A percentile compares a stretch with the other conserved stretches of the same genome.
phyloP scores from a whole-genome alignment of 345 rosid genomes.

The Acer yangbiense region DNA sequence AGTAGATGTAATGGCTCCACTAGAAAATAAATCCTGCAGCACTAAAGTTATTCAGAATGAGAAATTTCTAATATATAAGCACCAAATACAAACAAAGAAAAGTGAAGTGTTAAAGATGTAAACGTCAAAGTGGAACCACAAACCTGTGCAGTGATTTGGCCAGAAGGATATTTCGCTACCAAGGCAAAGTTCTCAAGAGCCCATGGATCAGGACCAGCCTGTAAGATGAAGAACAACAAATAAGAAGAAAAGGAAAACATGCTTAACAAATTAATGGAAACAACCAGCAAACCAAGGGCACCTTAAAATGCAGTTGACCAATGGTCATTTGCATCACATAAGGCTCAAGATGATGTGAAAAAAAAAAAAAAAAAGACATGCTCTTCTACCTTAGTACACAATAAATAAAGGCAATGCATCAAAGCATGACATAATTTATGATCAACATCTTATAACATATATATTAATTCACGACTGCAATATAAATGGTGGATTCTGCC shows the following conservation, averaged over 20 bases:
- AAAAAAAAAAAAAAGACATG: background rate
- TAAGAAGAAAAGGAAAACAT: conserved; percentile 9
- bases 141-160: conserved; percentile 76
- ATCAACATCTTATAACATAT: background rate
- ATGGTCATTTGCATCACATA: background rate
- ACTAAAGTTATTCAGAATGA: conserved; percentile 23
- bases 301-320: background rate
- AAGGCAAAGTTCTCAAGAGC: conserved; percentile 85
- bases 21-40: conserved; percentile 81
- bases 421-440: background rate
- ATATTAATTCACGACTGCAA: background rate
- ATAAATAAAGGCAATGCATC: conserved; percentile 2
- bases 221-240: conserved; percentile 23
- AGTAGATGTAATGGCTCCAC: conserved; percentile 76
- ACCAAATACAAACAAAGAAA: conserved; percentile 17
- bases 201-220: conserved; percentile 95
- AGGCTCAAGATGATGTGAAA: background rate
- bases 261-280: conserved; percentile 1
- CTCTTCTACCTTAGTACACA: background rate
- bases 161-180: conserved; percentile 88
- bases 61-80: conserved; percentile 11
- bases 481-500: background rate
- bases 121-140: conserved; percentile 14
- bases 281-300: conserved; percentile 1
- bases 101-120: background rate